Base-by-base conservation (phyloP, 208 protist genomes). In the Wallacemonas sp. region DNA sequence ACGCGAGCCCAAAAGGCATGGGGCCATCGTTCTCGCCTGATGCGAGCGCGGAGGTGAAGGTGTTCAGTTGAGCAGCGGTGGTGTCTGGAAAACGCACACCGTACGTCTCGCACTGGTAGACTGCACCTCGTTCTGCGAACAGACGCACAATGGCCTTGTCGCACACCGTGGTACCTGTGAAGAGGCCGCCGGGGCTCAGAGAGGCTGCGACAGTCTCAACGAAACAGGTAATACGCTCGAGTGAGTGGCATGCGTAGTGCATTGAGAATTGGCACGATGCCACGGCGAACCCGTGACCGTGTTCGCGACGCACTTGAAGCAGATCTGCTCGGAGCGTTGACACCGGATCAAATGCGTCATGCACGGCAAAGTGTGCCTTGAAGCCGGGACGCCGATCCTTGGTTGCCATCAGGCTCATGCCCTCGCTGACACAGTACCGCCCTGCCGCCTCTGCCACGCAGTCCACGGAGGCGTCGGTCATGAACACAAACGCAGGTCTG, bases 251-350 rank as follows among this genome's bases (percentile, higher is more conserved):
- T 15, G 82, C 85, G 69, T 91, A 91, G 78, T 94, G 88, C 64
- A 94, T 72, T 21, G 88, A 90, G 73, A 94, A 94, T 60, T 94
- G 88, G 41, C 88, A 94, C 17, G 88, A 91, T 31, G 73, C 62
- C 49, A 94, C 54, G 46, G 88, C 70, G 31, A 86, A 80, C 12
- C 65, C 53, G 6, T 38, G 58, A 12, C 55, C 58, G 31, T 56
- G 28, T 49, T 55, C 8, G 2, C 34, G 34, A 1, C 36, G 47
- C 26, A 62, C 69, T 55, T 38, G 60, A 27, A 33, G 30, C 1
- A 91, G 68, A 17, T 77, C 56, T 0, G 21, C 28, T 9, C 51
- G 47, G 4, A 90, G 60, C 8, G 58, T 42, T 3, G 70, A 73
- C 0, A 24, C 36, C 14, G 51, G 33, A 49, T 91, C 80, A 67